Conservation (phyloP, 257 asterid genomes). For the Ilex aquifolium region DNA sequence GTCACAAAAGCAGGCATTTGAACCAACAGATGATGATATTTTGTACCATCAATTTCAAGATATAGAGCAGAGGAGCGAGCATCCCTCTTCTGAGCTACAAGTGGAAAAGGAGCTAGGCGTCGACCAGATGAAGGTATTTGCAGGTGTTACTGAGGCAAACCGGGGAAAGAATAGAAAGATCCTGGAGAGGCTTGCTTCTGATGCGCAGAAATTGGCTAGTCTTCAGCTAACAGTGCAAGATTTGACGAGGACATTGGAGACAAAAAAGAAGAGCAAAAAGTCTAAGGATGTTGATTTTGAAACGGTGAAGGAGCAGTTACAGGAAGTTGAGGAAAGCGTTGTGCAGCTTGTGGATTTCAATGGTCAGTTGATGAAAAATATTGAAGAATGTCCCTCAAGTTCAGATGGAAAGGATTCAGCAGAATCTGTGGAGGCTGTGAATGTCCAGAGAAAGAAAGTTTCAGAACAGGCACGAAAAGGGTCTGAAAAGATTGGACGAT, state of each 20-base stretch:
- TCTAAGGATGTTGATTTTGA: conserved; percentile 41
- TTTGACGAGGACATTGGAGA: conserved; percentile 50
- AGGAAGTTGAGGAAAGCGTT: conserved; percentile 66
- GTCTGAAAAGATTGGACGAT: conserved; percentile 54
- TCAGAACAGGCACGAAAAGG: conserved; percentile 69
- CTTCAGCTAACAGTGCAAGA: conserved; percentile 45
- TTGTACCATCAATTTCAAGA: conserved; percentile 34
- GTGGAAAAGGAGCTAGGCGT: conserved; percentile 62
- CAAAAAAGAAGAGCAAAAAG: conserved; percentile 39
- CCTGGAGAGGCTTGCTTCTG: conserved; percentile 56
- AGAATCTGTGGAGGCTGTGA: conserved; percentile 38
- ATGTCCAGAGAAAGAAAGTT: conserved; percentile 39
- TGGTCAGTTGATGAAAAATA: conserved; percentile 50
- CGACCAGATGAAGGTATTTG: conserved; percentile 54
- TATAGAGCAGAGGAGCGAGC: conserved; percentile 30
- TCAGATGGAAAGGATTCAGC: conserved; percentile 39
- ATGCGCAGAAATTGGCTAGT: conserved; percentile 50
- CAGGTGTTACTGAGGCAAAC: conserved; percentile 26
- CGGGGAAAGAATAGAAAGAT: conserved; percentile 42
- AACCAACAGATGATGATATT: conserved; percentile 37
- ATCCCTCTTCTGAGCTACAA: conserved; percentile 56
- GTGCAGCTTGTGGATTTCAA: conserved; percentile 58
- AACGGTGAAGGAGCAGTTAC: conserved; percentile 54
- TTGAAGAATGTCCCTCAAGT: conserved; percentile 42
- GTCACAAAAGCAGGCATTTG: conserved; percentile 32